These are phyloP conservation scores for Pichia sp. DNA, from an alignment of 1,139 yeast genomes.

Conservation along the genomic window DNA sequence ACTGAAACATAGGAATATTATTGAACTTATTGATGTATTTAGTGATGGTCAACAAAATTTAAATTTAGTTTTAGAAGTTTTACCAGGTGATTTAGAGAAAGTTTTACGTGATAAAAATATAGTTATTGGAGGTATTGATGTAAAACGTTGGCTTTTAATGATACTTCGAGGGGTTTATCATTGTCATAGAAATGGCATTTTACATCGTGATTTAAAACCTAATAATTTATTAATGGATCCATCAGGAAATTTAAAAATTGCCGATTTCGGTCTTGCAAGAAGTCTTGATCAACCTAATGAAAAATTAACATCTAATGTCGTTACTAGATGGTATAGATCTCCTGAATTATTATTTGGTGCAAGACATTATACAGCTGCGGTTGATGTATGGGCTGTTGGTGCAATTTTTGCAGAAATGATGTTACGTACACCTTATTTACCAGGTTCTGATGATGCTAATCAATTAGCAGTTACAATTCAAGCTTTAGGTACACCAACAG, in stretches of 20 bases:
- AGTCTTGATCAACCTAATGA: slow-evolving; percentile 75
- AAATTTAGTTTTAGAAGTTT: slow-evolving; percentile 81
- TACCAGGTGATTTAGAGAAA: slow-evolving; percentile 89
- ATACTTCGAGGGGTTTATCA: slow-evolving; percentile 91
- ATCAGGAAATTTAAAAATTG: slow-evolving; percentile 79
- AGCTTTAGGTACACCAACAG: slow-evolving; percentile 95
- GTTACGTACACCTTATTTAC: slow-evolving; percentile 90
- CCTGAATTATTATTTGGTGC: slow-evolving; percentile 92
- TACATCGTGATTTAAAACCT: slow-evolving; percentile 87
- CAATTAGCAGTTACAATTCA: slow-evolving; percentile 87
- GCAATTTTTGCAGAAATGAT: slow-evolving; percentile 93
- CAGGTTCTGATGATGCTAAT: slow-evolving; percentile 86
- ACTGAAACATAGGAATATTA: slow-evolving; percentile 73
- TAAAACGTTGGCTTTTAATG: slow-evolving; percentile 92
- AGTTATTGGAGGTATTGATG: slow-evolving; percentile 79
- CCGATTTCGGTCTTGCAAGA: slow-evolving; percentile 96
- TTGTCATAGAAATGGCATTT: slow-evolving; percentile 83
- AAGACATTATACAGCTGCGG: slow-evolving; percentile 77
- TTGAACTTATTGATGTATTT: slow-evolving; percentile 83
- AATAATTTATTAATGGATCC: slow-evolving; percentile 80
- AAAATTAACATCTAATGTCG: slow-evolving; percentile 85
- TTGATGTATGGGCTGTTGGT: slow-evolving; percentile 94
- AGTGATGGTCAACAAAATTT: slow-evolving; percentile 57
- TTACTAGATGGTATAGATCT: slow-evolving; percentile 95
- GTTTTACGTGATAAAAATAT: slow-evolving; percentile 74